phyloP scores from a whole-genome alignment of 176 grass and related monocot species.

The Musa itinerans region DNA sequence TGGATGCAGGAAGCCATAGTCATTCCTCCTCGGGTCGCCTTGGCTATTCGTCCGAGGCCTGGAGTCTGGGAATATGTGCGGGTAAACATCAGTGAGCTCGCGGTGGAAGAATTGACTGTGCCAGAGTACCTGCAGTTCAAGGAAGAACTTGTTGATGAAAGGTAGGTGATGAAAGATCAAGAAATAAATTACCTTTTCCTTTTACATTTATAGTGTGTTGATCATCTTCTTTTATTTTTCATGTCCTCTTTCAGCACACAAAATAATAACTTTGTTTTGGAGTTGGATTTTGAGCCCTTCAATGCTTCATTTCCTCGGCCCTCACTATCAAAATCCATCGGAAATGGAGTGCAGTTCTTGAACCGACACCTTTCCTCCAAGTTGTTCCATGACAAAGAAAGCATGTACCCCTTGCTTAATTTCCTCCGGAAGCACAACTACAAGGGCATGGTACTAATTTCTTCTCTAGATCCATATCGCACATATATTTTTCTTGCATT shows the following conservation, averaged over 20 bases:
- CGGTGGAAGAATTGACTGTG: slow-evolving; percentile 70
- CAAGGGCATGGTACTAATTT: slow-evolving; percentile 70
- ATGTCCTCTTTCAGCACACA: slow-evolving; percentile 26
- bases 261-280: slow-evolving; percentile 57
- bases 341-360: slow-evolving; percentile 94
- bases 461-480: neutral
- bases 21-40: slow-evolving; percentile 77
- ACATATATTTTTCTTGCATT: neutral
- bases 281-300: slow-evolving; percentile 97
- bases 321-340: slow-evolving; percentile 84
- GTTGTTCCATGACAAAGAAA: slow-evolving; percentile 95
- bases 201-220: neutral
- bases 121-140: slow-evolving; percentile 98
- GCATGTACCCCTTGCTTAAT: slow-evolving; percentile 91
- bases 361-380: slow-evolving; percentile 90
- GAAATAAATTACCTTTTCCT: neutral
- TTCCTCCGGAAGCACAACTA: slow-evolving; percentile 91
- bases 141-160: slow-evolving; percentile 75
- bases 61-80: slow-evolving; percentile 98
- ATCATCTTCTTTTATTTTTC: neutral
- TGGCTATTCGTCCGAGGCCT: slow-evolving; percentile 83
- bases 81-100: slow-evolving; percentile 79
- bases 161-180: slow-evolving; percentile 23
- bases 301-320: slow-evolving; percentile 91
- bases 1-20: slow-evolving; percentile 71